Evolutionary conservation across 495 filamentous ascomycete species (phyloP), one percentile per base, ranked within the genome.

Genomic region (Neurospora sp.): DNA sequence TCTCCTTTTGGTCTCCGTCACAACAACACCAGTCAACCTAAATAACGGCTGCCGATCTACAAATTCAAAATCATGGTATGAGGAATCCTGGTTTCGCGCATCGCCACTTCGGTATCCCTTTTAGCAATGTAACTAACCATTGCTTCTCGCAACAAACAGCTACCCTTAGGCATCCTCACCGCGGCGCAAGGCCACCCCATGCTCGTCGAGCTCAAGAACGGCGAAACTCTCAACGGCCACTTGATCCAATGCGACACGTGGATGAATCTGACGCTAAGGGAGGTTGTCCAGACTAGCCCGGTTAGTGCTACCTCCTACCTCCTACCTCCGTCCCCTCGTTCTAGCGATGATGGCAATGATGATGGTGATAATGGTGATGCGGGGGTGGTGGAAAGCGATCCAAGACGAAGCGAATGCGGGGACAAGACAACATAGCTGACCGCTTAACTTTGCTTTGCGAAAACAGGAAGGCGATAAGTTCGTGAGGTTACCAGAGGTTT

Each of bases 131-230:
- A 62, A 62, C 54, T 62, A 18, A 62, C 12, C 20, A 12, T 54
- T 27, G 54, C 27, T 18, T 16, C 6, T 62, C 27, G 2, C 54
- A 18, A 62, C 27, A 35, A 62, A 69, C 48, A 98, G 96, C 85
- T 99, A 74, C 96, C 96, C 74, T 87, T 98, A 75, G 96, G 94
- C 72, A 91, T 99, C 41, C 86, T 99, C 46, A 97, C 91, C 73
- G 96, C 95, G 78, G 95, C 96, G 72, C 93, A 97, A 86, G 96
- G 96, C 88, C 93, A 97, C 83, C 94, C 95, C 14, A 98, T 99
- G 94, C 92, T 98, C 71, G 96, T 99, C 59, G 96, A 99, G 87
- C 92, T 99, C 75, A 99, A 99, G 87, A 97, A 95, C 77, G 96
- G 96, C 82, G 96, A 98, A 82, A 98, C 95, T 0, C 86, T 98